Evolutionary conservation across 495 filamentous ascomycete genomes (phyloP), one percentile per base, ranked within the genome.

Genomic region (Penicillium canescens): DNA sequence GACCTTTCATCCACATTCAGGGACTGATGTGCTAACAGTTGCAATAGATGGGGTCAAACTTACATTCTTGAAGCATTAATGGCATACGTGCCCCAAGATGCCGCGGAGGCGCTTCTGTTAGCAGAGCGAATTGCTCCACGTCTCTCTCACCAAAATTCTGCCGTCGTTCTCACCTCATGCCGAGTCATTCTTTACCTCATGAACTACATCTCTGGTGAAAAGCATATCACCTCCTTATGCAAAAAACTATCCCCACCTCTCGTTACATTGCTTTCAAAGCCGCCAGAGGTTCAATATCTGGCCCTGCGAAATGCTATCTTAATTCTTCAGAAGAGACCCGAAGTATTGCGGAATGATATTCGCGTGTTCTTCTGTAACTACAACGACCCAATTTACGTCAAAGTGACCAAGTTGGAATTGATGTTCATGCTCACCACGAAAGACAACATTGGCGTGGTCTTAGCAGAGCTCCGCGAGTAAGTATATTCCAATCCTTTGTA

Each of bases 351-450:
- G 36, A 98, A 96, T 70, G 94, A 99, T 71, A 96, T 99, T 52
- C 82, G 94, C 10, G 93, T 98, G 41, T 99, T 99, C 74, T 98
- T 98, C 73, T 99, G 94, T 82, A 99, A 99, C 80, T 99, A 99
- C 76, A 99, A 99, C 60, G 94, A 99, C 63, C 94, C 95, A 0
- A 98, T 98, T 50, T 99, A 99, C 63, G 94, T 99, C 75, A 99
- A 99, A 71, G 94, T 99, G 58, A 98, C 95, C 11, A 99, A 99
- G 71, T 81, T 99, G 45, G 94, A 99, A 69, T 79, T 99, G 52
- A 98, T 99, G 63, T 98, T 98, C 75, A 99, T 98, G 94, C 81
- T 99, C 46, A 95, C 94, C 11, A 96, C 86, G 20, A 92, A 97
- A 68, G 89, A 89, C 56, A 99, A 99, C 69, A 98, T 99, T 56